Conservation (phyloP, 495 filamentous ascomycete genomes). For the Penicillium longicatenatum region DNA sequence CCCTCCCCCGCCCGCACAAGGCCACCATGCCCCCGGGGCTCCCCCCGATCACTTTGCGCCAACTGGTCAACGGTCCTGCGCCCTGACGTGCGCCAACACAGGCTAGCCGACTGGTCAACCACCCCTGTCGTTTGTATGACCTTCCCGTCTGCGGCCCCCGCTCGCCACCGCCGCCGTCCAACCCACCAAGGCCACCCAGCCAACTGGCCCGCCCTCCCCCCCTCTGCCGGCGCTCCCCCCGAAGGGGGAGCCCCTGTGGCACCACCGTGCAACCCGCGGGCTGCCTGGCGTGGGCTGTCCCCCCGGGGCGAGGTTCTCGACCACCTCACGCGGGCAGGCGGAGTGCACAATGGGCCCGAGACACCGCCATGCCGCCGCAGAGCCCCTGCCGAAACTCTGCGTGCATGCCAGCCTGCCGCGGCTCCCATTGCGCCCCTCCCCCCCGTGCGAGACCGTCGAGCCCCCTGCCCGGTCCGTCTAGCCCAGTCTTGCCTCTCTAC, state of each 20-base stretch:
- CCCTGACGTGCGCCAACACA: background rate
- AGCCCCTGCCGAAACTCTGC: background rate
- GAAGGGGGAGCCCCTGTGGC: background rate
- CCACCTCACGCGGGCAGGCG: background rate
- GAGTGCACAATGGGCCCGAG: background rate
- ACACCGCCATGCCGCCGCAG: background rate
- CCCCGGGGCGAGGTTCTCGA: too few species aligned
- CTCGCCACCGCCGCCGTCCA: too few species aligned
- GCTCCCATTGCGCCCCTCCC: background rate
- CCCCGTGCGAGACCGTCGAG: background rate
- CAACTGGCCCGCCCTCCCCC: background rate
- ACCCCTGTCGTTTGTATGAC: background rate
- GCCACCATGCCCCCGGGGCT: too few species aligned
- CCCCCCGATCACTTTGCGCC: too few species aligned
- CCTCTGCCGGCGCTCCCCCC: too few species aligned
- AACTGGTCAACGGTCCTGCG: too few species aligned
- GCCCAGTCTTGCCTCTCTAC: slow-evolving; percentile 16
- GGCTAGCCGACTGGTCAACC: background rate
- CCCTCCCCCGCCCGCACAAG: too few species aligned
- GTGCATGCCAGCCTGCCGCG: background rate
- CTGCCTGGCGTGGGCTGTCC: background rate
- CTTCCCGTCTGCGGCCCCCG: too few species aligned
- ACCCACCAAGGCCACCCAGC: background rate
- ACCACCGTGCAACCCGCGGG: background rate
- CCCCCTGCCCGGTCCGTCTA: background rate